Base-by-base conservation (phyloP, 2,329 filamentous ascomycete species). In the Fusarium heterosporum region DNA sequence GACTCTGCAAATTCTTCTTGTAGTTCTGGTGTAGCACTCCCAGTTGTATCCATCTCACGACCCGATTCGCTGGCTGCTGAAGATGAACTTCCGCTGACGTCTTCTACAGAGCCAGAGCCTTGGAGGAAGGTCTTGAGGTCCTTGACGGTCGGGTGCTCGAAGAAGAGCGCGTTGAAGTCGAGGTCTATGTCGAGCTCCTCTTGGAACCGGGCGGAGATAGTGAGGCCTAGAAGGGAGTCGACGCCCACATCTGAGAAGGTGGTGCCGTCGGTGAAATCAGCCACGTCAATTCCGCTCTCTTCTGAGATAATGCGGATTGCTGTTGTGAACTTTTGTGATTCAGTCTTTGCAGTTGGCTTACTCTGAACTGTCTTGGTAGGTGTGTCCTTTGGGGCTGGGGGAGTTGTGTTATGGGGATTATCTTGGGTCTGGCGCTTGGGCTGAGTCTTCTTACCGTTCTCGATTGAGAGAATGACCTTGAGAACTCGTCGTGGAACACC, bases 141-240 rank as follows among this genome's bases (percentile, higher is more conserved):
- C 13, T 84, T 83, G 34, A 89, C 79, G 2, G 85, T 87, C 0
- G 83, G 77, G 47, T 85, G 77, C 36, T 88, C 85, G 19, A 85
- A 80, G 42, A 72, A 68, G 64, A 88, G 86, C 0, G 83, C 81
- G 50, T 84, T 79, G 4, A 83, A 83, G 66, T 82, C 78, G 8
- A 89, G 73, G 49, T 87, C 81, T 9, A 88, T 74, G 30, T 87
- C 84, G 4, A 89, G 75, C 25, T 89, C 85, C 64, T 88, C 86
- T 12, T 84, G 83, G 48, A 89, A 81, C 26, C 84, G 81, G 25
- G 84, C 85, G 26, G 81, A 81, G 41, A 89, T 84, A 8, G 84
- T 87, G 22, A 89, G 76, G 2, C 84, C 82, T 78, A 89, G 85
- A n/a, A 89, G 79, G 2, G 87, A 89, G 71, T 89, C 87, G 16